Conservation (phyloP, 495 filamentous ascomycete genomes). For the Neurospora sp. region DNA sequence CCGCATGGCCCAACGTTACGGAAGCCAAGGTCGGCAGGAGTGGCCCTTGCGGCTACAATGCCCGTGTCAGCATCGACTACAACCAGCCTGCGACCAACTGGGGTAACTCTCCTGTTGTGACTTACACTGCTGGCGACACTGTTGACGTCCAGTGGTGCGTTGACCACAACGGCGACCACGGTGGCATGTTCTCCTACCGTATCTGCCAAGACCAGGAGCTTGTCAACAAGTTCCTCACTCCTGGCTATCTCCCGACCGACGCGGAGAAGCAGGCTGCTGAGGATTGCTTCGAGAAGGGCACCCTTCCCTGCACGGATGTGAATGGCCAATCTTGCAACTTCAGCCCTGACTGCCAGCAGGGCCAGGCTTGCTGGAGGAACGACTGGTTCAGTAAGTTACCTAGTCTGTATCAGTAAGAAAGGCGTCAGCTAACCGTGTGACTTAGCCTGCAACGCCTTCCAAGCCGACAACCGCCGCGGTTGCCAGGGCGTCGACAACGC, state of each 20-base stretch:
- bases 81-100: slow-evolving; percentile 37
- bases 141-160: slow-evolving; percentile 48
- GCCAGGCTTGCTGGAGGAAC: slow-evolving; percentile 40
- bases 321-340: slow-evolving; percentile 41
- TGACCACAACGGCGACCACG: slow-evolving; percentile 50
- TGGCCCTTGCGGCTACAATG: slow-evolving; percentile 48
- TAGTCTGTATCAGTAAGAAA: not conserved
- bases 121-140: slow-evolving; percentile 34
- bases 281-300: slow-evolving; percentile 41
- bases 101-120: slow-evolving; percentile 35
- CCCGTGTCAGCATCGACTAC: slow-evolving; percentile 45
- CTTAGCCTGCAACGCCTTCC: slow-evolving; percentile 36
- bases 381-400: slow-evolving; percentile 39
- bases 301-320: slow-evolving; percentile 42
- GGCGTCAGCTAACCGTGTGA: not conserved
- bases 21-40: slow-evolving; percentile 37
- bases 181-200: slow-evolving; percentile 50
- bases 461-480: slow-evolving; percentile 16
- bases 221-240: slow-evolving; percentile 41
- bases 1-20: slow-evolving; percentile 40
- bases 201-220: slow-evolving; percentile 44
- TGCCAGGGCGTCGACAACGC: slow-evolving; percentile 45
- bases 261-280: slow-evolving; percentile 47
- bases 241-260: slow-evolving; percentile 39
- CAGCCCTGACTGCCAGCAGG: slow-evolving; percentile 39